phyloP scores from a whole-genome alignment of 1,284 basidiomycete species.

The Marasmius sp. region DNA sequence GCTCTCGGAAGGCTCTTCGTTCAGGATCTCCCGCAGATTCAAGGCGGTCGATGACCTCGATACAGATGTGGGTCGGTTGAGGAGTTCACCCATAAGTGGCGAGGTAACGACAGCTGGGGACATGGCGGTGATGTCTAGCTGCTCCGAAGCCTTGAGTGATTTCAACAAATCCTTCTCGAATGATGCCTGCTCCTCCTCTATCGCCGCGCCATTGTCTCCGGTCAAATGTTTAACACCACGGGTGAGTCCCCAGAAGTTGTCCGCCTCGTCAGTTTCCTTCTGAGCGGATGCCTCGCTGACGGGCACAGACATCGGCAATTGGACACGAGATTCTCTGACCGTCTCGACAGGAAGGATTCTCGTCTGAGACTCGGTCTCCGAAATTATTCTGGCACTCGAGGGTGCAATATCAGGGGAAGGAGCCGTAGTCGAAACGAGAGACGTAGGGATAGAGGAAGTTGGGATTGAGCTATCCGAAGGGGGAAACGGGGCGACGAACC shows the following conservation, averaged over 20 bases:
- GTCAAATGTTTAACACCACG: background rate
- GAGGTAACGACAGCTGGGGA: background rate
- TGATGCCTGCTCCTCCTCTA: background rate
- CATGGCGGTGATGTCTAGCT: background rate
- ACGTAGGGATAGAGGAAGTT: background rate
- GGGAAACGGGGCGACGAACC: background rate
- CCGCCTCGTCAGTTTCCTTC: background rate
- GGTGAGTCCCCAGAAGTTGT: background rate
- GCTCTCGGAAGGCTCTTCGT: background rate
- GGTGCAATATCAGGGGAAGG: background rate
- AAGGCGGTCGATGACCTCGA: background rate
- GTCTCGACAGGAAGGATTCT: background rate
- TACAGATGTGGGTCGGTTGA: background rate
- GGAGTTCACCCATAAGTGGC: background rate
- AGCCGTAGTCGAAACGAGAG: background rate
- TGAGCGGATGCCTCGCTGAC: background rate
- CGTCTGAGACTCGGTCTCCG: background rate
- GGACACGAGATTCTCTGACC: background rate
- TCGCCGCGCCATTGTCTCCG: no score
- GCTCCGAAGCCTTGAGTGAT: background rate
- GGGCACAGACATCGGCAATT: background rate
- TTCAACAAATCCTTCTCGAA: slow-evolving; percentile 1
- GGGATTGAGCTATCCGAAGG: background rate
- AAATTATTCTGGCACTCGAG: background rate
- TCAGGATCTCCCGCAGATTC: background rate